Percentiles rank a stretch among this genome's conserved stretches.
These are phyloP conservation scores for Xylariaceae sp. DNA, from an alignment of 2,329 filamentous ascomycete species.

Conservation along the genomic window DNA sequence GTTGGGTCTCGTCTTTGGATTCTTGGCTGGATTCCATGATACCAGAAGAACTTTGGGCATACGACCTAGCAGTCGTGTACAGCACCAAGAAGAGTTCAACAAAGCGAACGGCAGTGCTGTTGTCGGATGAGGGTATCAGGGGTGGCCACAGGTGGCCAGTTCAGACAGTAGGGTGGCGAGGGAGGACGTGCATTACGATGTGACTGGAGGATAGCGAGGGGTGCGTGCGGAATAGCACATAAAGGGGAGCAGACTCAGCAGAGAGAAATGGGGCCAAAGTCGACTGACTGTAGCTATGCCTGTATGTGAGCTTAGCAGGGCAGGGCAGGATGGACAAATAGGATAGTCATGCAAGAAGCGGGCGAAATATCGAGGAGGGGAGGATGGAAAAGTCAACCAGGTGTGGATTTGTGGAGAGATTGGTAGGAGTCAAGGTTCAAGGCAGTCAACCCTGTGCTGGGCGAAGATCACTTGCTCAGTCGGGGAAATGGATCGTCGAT, in stretches of 20 bases:
- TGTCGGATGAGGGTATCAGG: too few species aligned
- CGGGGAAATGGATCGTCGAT: conserved; percentile 2
- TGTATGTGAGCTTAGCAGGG: not conserved
- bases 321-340: not conserved
- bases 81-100: not conserved
- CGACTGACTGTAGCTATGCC: too few species aligned
- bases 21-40: conserved; percentile 9
- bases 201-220: too few species aligned
- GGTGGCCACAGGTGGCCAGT: too few species aligned
- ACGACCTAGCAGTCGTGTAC: not conserved
- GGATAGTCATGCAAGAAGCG: not conserved
- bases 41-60: not conserved
- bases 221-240: too few species aligned
- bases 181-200: not conserved
- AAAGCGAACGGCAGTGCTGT: not conserved
- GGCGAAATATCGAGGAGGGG: not conserved
- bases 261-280: too few species aligned
- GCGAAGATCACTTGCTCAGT: conserved; percentile 1
- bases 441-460: not conserved
- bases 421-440: not conserved
- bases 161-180: too few species aligned
- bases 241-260: too few species aligned
- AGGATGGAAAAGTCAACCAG: not conserved
- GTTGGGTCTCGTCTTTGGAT: conserved; percentile 1
- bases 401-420: not conserved